Base-by-base conservation (phyloP, 2,329 filamentous ascomycete species). In the Pseudogymnoascus sp. region DNA sequence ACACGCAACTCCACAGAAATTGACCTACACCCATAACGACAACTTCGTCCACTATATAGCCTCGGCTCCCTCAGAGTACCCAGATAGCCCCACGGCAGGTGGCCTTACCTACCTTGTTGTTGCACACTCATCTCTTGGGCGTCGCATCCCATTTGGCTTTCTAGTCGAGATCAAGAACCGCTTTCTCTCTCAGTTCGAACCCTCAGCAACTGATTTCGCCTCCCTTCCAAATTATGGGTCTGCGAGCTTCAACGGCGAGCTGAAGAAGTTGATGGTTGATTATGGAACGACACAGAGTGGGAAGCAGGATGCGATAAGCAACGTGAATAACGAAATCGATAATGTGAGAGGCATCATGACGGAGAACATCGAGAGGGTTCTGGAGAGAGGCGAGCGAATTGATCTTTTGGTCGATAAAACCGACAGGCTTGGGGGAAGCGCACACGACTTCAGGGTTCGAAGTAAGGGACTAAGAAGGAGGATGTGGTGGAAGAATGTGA, bases 401-500 rank as follows among this genome's bases (percentile, higher is more conserved):
- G 92, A 97, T 77, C 76, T 97, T 69, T 79, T 99, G 54, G 93
- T 99, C 21, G 93, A 97, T 75, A 97, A 99, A 85, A 99, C 96
- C 60, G 93, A 97, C 74, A 82, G 92, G 47, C 77, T 99, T 40
- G 95, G 93, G 12, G 91, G 90, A 29, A 95, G 86, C 74, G 92
- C 95, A 62, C 82, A 88, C 70, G 95, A 99, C 74, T 99, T 99
- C 74, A 81, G 95, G 62, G 87, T 97, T 16, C 83, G 93, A 69
- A 96, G 90, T 74, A 81, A 92, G 26, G 92, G 91, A 0, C 76
- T 99, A 70, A 90, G 95, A 79, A 84, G 96, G 73, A 84, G 88
- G 77, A 97, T 99, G 95, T 99, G 95, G 95, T 97, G 93, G 93
- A 97, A 97, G 86, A 97, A 99, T 75, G 84, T 96, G 54, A 96